Evolutionary conservation across 202 grass and related monocot genomes (phyloP), one percentile per base, ranked within the genome.

Genomic region (Bolboschoenoplectus hybrid): DNA sequence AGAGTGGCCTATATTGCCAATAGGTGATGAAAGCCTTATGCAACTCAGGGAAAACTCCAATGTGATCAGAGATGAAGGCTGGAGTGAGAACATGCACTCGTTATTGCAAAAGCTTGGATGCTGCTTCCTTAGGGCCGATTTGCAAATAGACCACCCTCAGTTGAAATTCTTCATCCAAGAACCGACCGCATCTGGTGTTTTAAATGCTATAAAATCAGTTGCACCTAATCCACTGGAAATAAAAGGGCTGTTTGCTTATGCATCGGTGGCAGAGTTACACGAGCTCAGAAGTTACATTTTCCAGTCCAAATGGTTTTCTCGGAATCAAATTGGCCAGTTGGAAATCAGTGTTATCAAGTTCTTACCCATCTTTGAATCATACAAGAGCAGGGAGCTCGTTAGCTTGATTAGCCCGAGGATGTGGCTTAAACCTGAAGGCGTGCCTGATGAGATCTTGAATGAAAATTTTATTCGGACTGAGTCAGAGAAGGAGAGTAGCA

Each of bases 221-320:
- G 90, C 89, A 86, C 81, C 81, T 91, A 86, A 88, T 85, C 69
- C 81, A 20, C 83, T 84, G 61, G 90, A 86, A 87, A 87, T 92
- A 44, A 92, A 92, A 71, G 78, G 63, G 57, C 82, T 95, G 53
- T 98, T 98, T 32, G 41, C 63, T 62, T 86, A 80, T 87, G 89
- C 75, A 75, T 89, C 93, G 79, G 81, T 90, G 81, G 95, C 90
- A 87, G 96, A 98, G 91, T 86, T 86, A 60, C 91, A 98, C 84
- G 96, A 98, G 88, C 87, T 98, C 51, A 88, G 87, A 63, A 95
- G 89, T 94, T 98, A 88, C 80, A 91, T 98, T 92, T 94, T 98
- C 81, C 96, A 98, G 85, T 98, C 96, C 38, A 98, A 98, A 83
- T 98, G 96, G 93, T 98, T 95, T 98, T 91, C 91, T 80, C 76